Conservation (phyloP, 352 stramenopile species). For the Globisporangium camurandrum region DNA sequence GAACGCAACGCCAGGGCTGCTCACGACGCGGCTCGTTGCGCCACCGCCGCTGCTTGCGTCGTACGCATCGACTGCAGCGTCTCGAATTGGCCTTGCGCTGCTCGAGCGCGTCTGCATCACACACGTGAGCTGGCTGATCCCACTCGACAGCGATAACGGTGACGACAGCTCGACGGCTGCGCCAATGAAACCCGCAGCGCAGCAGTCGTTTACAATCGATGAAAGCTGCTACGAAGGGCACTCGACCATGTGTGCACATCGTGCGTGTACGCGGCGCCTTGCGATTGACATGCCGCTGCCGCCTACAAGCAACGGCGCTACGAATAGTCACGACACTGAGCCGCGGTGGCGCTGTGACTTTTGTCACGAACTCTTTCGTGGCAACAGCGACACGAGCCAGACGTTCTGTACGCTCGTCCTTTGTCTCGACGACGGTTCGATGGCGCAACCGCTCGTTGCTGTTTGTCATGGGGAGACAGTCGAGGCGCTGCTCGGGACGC, state of each 20-base stretch:
- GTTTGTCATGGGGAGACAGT: slow-evolving; percentile 40
- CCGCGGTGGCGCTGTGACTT: slow-evolving; percentile 46
- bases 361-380: slow-evolving; percentile 47
- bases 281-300: slow-evolving; percentile 9
- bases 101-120: slow-evolving; percentile 24
- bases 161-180: background rate
- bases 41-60: background rate
- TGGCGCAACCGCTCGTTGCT: slow-evolving; percentile 12
- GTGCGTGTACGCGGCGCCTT: slow-evolving; percentile 15
- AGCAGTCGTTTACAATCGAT: slow-evolving; percentile 21
- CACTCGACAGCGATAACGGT: background rate
- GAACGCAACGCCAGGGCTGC: slow-evolving; percentile 34
- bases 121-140: slow-evolving; percentile 43
- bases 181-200: background rate
- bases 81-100: slow-evolving; percentile 7
- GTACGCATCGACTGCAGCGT: background rate
- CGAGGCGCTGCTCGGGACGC: slow-evolving; percentile 28
- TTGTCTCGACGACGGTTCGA: slow-evolving; percentile 30
- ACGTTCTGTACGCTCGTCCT: slow-evolving; percentile 35
- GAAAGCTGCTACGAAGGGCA: slow-evolving; percentile 33
- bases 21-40: slow-evolving; percentile 23
- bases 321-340: background rate
- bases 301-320: background rate
- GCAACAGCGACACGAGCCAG: slow-evolving; percentile 36
- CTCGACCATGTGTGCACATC: slow-evolving; percentile 40